Percentiles rank a stretch among this genome's conserved stretches.
Evolutionary conservation across 2,329 filamentous ascomycete species (phyloP).

Genomic region (Amauroascus niger): DNA sequence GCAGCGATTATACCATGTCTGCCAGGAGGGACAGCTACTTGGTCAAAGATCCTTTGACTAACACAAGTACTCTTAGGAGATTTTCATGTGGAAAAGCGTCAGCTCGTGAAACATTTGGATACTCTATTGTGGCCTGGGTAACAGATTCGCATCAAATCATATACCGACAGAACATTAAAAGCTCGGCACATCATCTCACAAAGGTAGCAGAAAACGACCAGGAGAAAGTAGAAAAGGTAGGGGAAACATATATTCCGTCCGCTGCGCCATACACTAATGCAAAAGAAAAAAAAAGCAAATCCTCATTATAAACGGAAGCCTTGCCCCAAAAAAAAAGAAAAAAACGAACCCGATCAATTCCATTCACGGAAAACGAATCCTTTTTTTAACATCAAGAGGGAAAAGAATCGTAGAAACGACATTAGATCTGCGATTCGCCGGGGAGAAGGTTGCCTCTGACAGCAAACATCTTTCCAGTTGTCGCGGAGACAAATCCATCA

Average conservation of each 20-base stretch:
- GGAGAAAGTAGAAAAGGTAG: background rate
- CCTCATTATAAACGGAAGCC: constrained; percentile 3
- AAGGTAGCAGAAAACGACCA: constrained; percentile 3
- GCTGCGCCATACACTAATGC: constrained; percentile 17
- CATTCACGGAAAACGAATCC: constrained; percentile 3
- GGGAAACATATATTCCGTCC: constrained; percentile 10
- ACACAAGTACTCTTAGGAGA: too few species aligned
- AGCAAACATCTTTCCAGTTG: constrained; percentile 96
- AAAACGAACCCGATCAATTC: constrained; percentile 4
- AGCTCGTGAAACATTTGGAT: constrained; percentile 7
- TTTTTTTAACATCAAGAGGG: constrained; percentile 4
- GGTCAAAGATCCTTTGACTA: too few species aligned
- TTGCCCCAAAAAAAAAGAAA: background rate
- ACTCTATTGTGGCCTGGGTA: background rate
- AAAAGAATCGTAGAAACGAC: constrained; percentile 5
- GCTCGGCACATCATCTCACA: constrained; percentile 10
- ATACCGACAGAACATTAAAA: constrained; percentile 3
- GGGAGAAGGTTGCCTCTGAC: constrained; percentile 63
- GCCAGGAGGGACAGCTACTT: too few species aligned
- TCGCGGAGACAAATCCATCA: constrained; percentile 84
- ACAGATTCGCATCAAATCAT: constrained; percentile 1
- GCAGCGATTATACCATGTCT: too few species aligned
- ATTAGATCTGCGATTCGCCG: constrained; percentile 37
- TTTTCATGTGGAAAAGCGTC: too few species aligned
- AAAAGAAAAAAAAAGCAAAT: constrained; percentile 9